Evolutionary conservation across 371 early-diverging fungal genomes (phyloP), one percentile per base, ranked within the genome.

Genomic region (Mucor lusitanicus): DNA sequence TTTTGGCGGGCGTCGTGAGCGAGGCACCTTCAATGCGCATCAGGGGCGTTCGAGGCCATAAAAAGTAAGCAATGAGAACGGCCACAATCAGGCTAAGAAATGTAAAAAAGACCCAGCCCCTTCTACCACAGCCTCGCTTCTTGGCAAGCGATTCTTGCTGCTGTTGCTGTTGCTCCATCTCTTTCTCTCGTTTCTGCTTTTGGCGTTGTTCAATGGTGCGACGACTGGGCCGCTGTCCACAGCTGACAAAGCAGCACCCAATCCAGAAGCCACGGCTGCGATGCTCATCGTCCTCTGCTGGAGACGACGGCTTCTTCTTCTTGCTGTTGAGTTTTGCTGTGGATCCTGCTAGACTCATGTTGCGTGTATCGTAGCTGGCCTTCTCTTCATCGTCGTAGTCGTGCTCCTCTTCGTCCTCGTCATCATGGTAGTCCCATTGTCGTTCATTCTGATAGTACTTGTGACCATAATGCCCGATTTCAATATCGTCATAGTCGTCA

Each of bases 11-110:
- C 6, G 69, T 59, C 2, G 73, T 72, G n/a, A 82, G 62, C 3
- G 72, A 67, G 3, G 79, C 82, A 13, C 82, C 77, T 62, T 82
- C 79, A n/a, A 82, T 77, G 11, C 82, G 79, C 69, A 82, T 77
- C n/a, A 82, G 46, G 0, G 82, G 82, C 19, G 79, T 79, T 6
- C 79, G 79, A 23, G 80, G 80, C 80, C 82, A 82, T 6, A 77
- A 62, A 32, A 78, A 62, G 44, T 71, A 78, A 25, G 72, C 61
- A 3, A 72, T 46, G 3, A 76, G 53, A 1, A 66, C 60, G 19
- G 65, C n/a, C 15, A 76, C 33, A 40, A 81, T 66, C 4, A 78
- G 37, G 35, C 65, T 57, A 7, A 81, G 30, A 65, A 81, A 81
- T 1, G 65, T 69, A 46, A 63, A 69, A 61, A 81, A 68, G 6